Evolutionary conservation across 2,329 filamentous ascomycete genomes (phyloP), one percentile per base, ranked within the genome.

Genomic region (Cladosporium sp.): DNA sequence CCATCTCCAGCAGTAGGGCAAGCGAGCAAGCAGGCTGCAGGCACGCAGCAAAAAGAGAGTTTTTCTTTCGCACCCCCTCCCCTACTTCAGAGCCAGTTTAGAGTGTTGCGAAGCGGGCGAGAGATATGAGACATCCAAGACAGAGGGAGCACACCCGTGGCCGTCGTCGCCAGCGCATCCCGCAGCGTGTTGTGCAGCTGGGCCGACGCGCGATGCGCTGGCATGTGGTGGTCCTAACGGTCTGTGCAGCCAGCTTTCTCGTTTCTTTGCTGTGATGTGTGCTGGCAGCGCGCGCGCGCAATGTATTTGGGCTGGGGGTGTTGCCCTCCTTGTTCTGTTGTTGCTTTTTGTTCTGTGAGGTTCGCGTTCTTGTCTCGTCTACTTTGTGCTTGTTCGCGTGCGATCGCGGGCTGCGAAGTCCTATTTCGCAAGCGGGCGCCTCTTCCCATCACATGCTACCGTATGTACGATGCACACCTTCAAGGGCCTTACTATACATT

Each of bases 121-220:
- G 8, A 38, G 15, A 24, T 32, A 36, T 58, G 55, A 58, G 55
- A 58, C 55, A 58, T 24, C 18, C 38, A 6, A 18, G 36, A 6
- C 12, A 41, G 36, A 41, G 36, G 6, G 36, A 44, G 38, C 3
- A 12, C 28, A 8, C 32, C 52, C 14, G 41, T 44, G 38, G 38
- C 38, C 36, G 36, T 38, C 36, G 14, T 44, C 38, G 30, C 54
- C 55, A 58, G 55, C 55, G 55, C 55, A 58, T 58, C 55, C n/a
- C 47, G 24, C 47, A 51, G 24, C 47, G 36, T 41, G 36, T 41
- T 41, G 36, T 41, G 36, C 36, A 41, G 36, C 36, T 41, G 36
- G n/a, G 47, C 47, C 34, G 55, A 12, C 24, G 55, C 55, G 55
- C 18, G 55, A 58, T 58, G 55, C 55, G 55, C 55, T 58, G 55